phyloP scores from a whole-genome alignment of 2,329 filamentous ascomycete species.

The Fusarium buharicum region DNA sequence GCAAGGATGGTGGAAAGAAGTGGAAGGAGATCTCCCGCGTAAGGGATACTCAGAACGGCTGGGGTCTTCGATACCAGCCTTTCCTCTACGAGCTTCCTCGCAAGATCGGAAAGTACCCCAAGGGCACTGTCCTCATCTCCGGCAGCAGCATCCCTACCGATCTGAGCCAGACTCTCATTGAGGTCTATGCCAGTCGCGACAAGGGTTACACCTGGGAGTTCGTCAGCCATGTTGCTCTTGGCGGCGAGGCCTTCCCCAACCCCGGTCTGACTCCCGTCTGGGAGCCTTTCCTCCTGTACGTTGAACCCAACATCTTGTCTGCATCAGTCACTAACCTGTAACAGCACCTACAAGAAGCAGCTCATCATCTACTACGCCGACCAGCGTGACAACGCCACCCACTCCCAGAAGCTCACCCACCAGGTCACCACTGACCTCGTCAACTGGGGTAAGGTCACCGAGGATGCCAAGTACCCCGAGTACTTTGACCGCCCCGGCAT shows the following conservation, averaged over 20 bases:
- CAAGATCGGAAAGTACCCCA: constrained; percentile 65
- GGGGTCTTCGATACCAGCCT: constrained; percentile 76
- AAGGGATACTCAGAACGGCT: constrained; percentile 70
- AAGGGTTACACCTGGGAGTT: constrained; percentile 72
- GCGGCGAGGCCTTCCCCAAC: constrained; percentile 69
- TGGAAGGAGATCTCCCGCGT: constrained; percentile 73
- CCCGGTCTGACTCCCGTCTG: constrained; percentile 76
- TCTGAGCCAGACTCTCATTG: constrained; percentile 72
- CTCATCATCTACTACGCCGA: constrained; percentile 77
- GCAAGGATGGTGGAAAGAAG: constrained; percentile 63
- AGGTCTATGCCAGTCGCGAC: constrained; percentile 73
- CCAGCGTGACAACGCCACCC: constrained; percentile 67
- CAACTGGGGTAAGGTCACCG: constrained; percentile 67
- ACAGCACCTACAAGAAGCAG: constrained; percentile 64
- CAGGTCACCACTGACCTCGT: constrained; percentile 68
- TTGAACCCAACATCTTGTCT: not conserved
- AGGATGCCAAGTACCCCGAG: constrained; percentile 69
- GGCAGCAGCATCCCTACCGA: constrained; percentile 70
- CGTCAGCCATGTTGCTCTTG: constrained; percentile 71
- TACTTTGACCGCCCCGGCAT: constrained; percentile 75
- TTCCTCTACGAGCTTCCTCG: constrained; percentile 72
- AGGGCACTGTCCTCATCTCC: constrained; percentile 71
- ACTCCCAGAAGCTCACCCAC: constrained; percentile 77
- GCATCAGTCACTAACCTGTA: not conserved
- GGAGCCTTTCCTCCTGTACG: constrained; percentile 73